A percentile compares a stretch with the other conserved stretches of the same genome.
Conservation (phyloP, 2,329 filamentous ascomycete species). For the Trichoderma asperellum region DNA sequence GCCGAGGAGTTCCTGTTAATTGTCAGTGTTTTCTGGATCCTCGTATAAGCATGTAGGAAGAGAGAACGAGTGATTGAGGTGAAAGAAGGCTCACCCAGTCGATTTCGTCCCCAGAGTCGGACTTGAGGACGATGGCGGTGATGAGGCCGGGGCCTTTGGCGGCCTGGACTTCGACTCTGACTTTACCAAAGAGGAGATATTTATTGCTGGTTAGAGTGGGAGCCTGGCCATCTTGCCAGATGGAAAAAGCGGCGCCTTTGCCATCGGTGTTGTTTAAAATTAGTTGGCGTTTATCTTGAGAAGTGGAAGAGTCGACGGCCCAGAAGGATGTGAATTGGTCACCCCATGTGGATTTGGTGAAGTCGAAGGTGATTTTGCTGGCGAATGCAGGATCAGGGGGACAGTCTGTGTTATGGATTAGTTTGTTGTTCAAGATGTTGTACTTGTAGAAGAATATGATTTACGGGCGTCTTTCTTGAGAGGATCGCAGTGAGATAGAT, state of each 20-base stretch:
- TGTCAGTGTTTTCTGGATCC: too few relatives aligned
- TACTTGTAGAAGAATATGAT: background rate
- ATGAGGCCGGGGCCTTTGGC: constrained; percentile 76
- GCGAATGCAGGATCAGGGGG: constrained; percentile 70
- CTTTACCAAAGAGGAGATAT: constrained; percentile 84
- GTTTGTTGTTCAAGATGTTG: background rate
- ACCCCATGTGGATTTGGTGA: constrained; percentile 61
- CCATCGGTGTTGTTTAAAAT: constrained; percentile 36
- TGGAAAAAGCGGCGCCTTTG: constrained; percentile 50
- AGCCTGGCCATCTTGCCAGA: constrained; percentile 59
- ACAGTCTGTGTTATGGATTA: constrained; percentile 47
- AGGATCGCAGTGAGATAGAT: constrained; percentile 36
- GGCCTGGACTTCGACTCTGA: constrained; percentile 70
- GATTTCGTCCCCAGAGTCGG: constrained; percentile 78
- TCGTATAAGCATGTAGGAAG: background rate
- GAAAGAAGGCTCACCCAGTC: constrained; percentile 37
- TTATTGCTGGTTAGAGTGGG: constrained; percentile 69
- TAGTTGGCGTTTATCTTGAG: constrained; percentile 36
- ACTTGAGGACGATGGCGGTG: constrained; percentile 76
- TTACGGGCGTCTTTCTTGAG: constrained; percentile 36
- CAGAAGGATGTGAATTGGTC: constrained; percentile 37
- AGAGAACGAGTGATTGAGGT: background rate
- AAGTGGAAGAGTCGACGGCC: constrained; percentile 41
- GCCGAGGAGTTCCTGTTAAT: constrained; percentile 37
- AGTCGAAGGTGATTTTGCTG: constrained; percentile 58